Evolutionary conservation across 345 rosid genomes (phyloP).

Genomic region (Diplotaxis tenuifolia): DNA sequence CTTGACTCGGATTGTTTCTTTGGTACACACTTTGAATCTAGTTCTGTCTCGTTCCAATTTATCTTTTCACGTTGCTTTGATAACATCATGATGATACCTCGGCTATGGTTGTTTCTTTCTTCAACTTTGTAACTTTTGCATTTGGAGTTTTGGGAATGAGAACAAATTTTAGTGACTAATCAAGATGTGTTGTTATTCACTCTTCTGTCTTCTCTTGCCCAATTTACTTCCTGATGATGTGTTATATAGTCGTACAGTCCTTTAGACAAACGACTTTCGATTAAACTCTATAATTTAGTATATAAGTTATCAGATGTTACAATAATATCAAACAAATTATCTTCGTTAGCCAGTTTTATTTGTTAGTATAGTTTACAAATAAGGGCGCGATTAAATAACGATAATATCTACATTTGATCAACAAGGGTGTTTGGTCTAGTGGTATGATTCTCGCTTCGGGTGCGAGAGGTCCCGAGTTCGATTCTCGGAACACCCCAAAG

Average conservation of each 20-base stretch:
- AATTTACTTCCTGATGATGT: neutral
- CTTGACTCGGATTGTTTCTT: conserved; percentile 5
- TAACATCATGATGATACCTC: conserved; percentile 13
- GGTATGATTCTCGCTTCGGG: conserved; percentile 99
- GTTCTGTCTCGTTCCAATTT: conserved; percentile 12
- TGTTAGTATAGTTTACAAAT: no score
- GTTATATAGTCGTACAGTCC: neutral
- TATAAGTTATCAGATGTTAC: no score
- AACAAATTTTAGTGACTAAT: neutral
- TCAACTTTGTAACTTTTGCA: conserved; percentile 13
- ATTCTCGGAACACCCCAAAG: conserved; percentile 95
- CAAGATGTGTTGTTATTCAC: neutral
- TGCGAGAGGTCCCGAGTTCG: conserved; percentile 98
- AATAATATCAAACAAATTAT: no score
- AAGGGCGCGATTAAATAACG: no score
- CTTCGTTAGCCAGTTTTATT: neutral
- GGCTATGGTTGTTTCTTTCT: conserved; percentile 15
- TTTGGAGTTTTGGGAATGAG: conserved; percentile 22
- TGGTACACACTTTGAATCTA: conserved; percentile 21
- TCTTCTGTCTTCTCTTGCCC: neutral
- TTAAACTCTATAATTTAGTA: neutral
- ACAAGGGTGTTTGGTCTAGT: conserved; percentile 84
- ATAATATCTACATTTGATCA: no score
- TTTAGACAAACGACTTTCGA: neutral
- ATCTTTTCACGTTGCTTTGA: conserved; percentile 18